A percentile compares a stretch with the other conserved stretches of the same genome.
Evolutionary conservation across 164 flowering plant species (phyloP).

Genomic region (Sextonia rubra): DNA sequence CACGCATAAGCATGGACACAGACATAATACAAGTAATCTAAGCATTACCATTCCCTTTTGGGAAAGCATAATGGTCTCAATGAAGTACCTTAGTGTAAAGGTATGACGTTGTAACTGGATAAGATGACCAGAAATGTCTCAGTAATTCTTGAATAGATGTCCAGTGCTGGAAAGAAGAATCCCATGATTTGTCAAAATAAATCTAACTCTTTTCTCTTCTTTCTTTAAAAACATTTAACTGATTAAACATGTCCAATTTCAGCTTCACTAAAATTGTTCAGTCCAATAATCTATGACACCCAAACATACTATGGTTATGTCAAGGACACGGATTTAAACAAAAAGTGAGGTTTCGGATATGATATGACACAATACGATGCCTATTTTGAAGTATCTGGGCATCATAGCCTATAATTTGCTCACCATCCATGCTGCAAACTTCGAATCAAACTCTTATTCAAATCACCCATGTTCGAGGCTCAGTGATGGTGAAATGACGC

Average conservation of each 20-base stretch:
- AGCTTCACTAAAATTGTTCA: background rate
- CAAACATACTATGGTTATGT: too few relatives aligned
- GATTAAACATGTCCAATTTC: background rate
- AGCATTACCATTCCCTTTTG: too few relatives aligned
- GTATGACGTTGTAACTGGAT: conserved; percentile 75
- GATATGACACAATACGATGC: too few relatives aligned
- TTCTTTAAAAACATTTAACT: background rate
- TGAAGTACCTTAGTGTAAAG: conserved; percentile 61
- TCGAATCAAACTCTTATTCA: too few relatives aligned
- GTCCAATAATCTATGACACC: too few relatives aligned
- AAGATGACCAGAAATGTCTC: conserved; percentile 96
- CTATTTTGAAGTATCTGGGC: too few relatives aligned
- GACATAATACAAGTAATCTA: background rate
- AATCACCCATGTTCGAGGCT: too few relatives aligned
- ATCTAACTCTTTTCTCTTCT: background rate
- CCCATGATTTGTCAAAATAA: background rate
- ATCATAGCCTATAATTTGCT: too few relatives aligned
- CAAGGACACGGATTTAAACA: too few relatives aligned
- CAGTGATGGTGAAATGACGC: too few relatives aligned
- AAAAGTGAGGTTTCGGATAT: too few relatives aligned
- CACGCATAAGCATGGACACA: background rate
- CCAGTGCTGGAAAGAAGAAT: conserved; percentile 66
- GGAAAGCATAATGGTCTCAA: background rate
- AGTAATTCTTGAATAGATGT: conserved; percentile 76
- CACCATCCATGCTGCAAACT: too few relatives aligned